Evolutionary conservation across 352 stramenopile species (phyloP), one percentile per base, ranked within the genome.

Genomic region (Pythium brachiatum): DNA sequence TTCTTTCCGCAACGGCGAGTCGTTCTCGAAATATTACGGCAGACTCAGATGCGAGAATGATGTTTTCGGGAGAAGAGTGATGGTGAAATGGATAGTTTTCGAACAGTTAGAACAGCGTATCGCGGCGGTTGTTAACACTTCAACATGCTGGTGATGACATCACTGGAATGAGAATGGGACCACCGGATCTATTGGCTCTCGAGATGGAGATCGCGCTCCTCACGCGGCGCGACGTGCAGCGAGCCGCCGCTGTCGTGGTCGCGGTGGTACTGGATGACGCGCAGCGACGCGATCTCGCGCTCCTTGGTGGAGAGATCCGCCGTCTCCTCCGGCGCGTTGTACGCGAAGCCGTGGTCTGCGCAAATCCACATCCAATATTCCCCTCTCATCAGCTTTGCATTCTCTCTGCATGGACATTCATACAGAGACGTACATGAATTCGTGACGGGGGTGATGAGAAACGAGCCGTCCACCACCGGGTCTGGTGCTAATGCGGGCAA

Each of bases 261-360:
- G 53, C 68, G 54, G 31, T 79, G 74, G 62, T 70, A 76, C 52
- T 81, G 67, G n/a, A 77, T 69, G 41, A 83, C 72, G 18, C 74
- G 73, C 39, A 83, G 60, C 20, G 72, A 76, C 36, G 75, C 70
- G 52, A 79, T 74, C 43, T 81, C 75, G 58, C 70, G 75, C 25
- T 72, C 47, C 29, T 60, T 15, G 2, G 39, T 26, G 0, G 39
- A 47, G 1, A 27, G 43, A 11, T 55, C 29, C 6, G 32, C 57
- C 23, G 50, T 50, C 8, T 65, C 66, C 7, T 86, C 75, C 6
- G 73, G 57, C 12, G 76, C 73, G 67, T 68, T 86, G 66, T 88
- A 83, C 13, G 77, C 70, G 63, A 74, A 85, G 53, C 77, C 75
- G 15, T 68, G 75, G 41, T 84, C 75, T 90, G 27, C 23, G 21